Percentiles rank a stretch among this genome's conserved stretches.
Conservation (phyloP, 2,329 filamentous ascomycete species). For the Ophiostoma sp. region DNA sequence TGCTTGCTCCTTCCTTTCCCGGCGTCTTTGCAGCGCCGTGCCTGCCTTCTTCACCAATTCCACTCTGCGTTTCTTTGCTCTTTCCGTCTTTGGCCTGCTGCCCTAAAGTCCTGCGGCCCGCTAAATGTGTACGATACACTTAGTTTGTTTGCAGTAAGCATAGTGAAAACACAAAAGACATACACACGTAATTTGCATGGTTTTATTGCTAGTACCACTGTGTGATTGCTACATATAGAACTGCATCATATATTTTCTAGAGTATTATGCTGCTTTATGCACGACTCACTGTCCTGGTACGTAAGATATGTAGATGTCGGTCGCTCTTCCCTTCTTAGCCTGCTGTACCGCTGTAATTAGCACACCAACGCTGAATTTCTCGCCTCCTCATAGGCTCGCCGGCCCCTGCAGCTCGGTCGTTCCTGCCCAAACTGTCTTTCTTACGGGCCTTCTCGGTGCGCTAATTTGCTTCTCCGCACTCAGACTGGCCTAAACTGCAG, state of each 20-base stretch:
- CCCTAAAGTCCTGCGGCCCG: background rate
- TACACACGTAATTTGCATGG: background rate
- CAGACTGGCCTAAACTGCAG: background rate
- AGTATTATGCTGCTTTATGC: background rate
- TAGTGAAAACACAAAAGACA: background rate
- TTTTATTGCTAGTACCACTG: background rate
- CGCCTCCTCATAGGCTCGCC: background rate
- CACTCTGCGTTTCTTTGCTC: background rate
- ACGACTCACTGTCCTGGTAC: background rate
- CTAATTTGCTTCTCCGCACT: slow-evolving; percentile 16
- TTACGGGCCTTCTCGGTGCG: slow-evolving; percentile 5
- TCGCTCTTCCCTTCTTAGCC: background rate
- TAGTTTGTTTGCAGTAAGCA: background rate
- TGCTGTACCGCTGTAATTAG: background rate
- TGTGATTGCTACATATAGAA: background rate
- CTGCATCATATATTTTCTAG: too few relatives aligned
- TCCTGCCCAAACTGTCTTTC: slow-evolving; percentile 3
- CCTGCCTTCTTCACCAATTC: slow-evolving; percentile 1
- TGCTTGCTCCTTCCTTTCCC: background rate
- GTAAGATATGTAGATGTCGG: background rate
- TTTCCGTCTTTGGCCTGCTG: background rate
- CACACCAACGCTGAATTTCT: background rate
- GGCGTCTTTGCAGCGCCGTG: slow-evolving; percentile 6
- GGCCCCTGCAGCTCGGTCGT: slow-evolving; percentile 7
- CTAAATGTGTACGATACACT: background rate